Percentiles rank a stretch among this genome's conserved stretches.
Conservation (phyloP, 129 eudicot genomes). For the Pulicaria dysenterica region DNA sequence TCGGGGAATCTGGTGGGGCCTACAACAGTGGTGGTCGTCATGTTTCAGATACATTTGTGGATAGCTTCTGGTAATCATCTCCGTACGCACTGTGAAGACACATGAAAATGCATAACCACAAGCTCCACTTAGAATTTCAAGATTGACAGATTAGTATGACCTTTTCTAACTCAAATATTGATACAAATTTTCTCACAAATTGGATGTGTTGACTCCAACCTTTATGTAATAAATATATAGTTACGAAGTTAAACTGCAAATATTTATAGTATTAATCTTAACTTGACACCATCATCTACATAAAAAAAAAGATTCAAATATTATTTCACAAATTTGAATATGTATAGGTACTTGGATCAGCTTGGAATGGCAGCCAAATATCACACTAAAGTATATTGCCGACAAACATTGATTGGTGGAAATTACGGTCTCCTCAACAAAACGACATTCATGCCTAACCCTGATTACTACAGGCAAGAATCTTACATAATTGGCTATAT, state of each 20-base stretch:
- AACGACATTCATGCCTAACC: conserved; percentile 78
- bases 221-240: background rate
- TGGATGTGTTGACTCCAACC: background rate
- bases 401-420: conserved; percentile 94
- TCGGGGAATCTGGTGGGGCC: conserved; percentile 97
- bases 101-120: background rate
- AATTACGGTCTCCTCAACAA: conserved; percentile 73
- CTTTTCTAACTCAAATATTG: background rate
- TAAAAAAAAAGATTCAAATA: background rate
- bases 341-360: conserved; percentile 87
- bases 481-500: background rate
- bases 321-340: conserved; percentile 15
- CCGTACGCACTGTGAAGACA: conserved; percentile 15
- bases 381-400: conserved; percentile 82
- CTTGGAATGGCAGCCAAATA: conserved; percentile 87
- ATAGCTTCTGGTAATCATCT: conserved; percentile 89
- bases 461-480: conserved; percentile 85
- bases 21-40: conserved; percentile 81
- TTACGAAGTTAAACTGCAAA: background rate
- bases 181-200: too few species aligned
- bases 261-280: too few species aligned
- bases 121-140: background rate
- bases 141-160: background rate
- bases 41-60: conserved; percentile 74
- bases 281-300: too few species aligned